These are phyloP conservation scores for Acer campestre DNA, from an alignment of 345 rosid species.

Conservation along the genomic window DNA sequence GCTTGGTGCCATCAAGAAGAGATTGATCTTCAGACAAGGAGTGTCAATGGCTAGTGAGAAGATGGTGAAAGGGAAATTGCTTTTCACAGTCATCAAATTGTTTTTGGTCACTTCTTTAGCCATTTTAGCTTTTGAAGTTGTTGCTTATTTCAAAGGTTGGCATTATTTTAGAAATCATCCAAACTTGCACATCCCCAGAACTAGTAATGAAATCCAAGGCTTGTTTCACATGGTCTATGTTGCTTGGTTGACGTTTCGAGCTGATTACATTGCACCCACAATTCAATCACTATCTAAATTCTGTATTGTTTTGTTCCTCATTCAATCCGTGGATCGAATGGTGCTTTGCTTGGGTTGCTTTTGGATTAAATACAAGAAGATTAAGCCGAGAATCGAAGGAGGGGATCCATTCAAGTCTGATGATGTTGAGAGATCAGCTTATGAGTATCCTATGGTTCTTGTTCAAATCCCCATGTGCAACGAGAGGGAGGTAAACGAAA, in stretches of 20 bases:
- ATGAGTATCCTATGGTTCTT: conserved; percentile 75
- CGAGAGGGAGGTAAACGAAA: conserved; percentile 62
- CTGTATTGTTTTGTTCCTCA: conserved; percentile 68
- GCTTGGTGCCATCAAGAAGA: conserved; percentile 73
- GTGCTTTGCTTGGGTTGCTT: conserved; percentile 74
- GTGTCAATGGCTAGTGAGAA: conserved; percentile 59
- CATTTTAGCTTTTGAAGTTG: conserved; percentile 63
- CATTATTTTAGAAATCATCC: conserved; percentile 71
- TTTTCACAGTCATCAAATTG: conserved; percentile 55
- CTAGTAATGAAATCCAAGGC: conserved; percentile 59
- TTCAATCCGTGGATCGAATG: conserved; percentile 79
- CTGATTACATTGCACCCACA: conserved; percentile 67
- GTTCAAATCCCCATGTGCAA: conserved; percentile 92
- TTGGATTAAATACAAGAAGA: conserved; percentile 78
- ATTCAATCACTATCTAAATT: conserved; percentile 65
- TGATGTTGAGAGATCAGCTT: conserved; percentile 56
- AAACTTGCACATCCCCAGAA: conserved; percentile 57
- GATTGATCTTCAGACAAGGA: conserved; percentile 64
- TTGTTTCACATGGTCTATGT: conserved; percentile 61
- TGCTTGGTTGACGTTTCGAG: conserved; percentile 61
- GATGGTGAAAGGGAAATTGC: conserved; percentile 62
- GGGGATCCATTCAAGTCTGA: conserved; percentile 56
- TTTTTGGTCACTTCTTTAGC: conserved; percentile 51
- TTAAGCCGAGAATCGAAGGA: conserved; percentile 57
- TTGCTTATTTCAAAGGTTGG: conserved; percentile 79